Conservation (phyloP, 1,139 yeast genomes). For the Zygoascus hellenicus region DNA sequence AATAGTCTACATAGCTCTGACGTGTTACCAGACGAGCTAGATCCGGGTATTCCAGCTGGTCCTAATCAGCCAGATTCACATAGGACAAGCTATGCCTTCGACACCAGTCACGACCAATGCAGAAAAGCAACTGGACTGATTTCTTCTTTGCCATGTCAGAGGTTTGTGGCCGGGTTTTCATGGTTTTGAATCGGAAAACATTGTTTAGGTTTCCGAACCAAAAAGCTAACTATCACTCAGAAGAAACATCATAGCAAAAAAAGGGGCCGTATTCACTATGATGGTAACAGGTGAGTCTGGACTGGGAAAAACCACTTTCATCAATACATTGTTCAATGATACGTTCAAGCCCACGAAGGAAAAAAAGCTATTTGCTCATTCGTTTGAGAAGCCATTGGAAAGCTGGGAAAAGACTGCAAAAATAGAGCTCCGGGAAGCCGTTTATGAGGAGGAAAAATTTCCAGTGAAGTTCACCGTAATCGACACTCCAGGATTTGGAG, state of each 20-base stretch:
- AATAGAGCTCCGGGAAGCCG: conserved; percentile 39
- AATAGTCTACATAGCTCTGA: no score
- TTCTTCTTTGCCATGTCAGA: conserved; percentile 78
- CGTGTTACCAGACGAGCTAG: no score
- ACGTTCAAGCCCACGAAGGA: conserved; percentile 31
- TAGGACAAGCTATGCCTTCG: no score
- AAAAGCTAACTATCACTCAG: conserved; percentile 28
- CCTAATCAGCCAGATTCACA: no score
- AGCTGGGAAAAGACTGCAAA: conserved; percentile 34
- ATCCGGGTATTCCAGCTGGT: no score
- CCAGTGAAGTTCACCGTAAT: conserved; percentile 49
- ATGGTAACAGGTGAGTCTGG: conserved; percentile 95
- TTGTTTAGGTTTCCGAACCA: background rate
- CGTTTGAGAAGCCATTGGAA: conserved; percentile 5
- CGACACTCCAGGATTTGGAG: conserved; percentile 80
- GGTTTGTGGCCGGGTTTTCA: conserved; percentile 38
- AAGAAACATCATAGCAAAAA: conserved; percentile 69
- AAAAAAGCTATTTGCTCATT: conserved; percentile 2
- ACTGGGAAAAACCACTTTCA: conserved; percentile 78
- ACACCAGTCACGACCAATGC: no score
- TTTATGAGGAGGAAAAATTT: conserved; percentile 48
- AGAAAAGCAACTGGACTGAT: conserved; percentile 30
- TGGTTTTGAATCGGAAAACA: background rate
- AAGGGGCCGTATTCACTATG: conserved; percentile 78
- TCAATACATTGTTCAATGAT: conserved; percentile 64